These are phyloP conservation scores for Xylaria intraflava DNA, from an alignment of 495 filamentous ascomycete species.

Conservation along the genomic window DNA sequence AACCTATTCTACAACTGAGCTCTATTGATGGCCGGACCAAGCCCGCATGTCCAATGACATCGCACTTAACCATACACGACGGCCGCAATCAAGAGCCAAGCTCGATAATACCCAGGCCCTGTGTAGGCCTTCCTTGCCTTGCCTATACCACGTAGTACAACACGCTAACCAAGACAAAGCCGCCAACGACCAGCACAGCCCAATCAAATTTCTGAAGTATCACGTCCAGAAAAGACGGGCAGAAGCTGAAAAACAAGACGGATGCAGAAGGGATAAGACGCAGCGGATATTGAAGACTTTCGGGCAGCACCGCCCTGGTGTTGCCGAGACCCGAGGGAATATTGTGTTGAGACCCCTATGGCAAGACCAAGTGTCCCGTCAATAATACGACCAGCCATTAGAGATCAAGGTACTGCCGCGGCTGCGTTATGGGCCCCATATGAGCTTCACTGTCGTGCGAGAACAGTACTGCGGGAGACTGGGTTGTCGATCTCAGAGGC, in stretches of 20 bases:
- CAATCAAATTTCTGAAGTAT: constrained; percentile 37
- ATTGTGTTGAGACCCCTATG: constrained; percentile 48
- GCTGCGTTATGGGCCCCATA: constrained; percentile 55
- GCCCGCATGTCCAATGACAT: background rate
- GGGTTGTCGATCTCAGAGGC: constrained; percentile 25
- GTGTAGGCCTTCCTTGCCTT: constrained; percentile 29
- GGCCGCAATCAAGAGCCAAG: background rate
- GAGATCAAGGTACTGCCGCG: constrained; percentile 47
- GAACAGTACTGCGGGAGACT: background rate
- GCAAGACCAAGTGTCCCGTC: constrained; percentile 48
- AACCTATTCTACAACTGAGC: background rate
- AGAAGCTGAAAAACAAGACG: constrained; percentile 44
- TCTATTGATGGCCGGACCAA: background rate
- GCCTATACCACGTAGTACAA: constrained; percentile 33
- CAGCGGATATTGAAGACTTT: constrained; percentile 39
- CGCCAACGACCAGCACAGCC: constrained; percentile 32
- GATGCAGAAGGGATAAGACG: constrained; percentile 32
- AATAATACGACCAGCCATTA: constrained; percentile 43
- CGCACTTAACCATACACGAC: background rate
- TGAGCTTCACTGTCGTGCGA: constrained; percentile 34
- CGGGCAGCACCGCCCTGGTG: constrained; percentile 32
- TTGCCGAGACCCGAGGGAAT: constrained; percentile 48
- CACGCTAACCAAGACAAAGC: constrained; percentile 26
- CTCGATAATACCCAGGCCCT: constrained; percentile 33
- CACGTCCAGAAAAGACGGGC: constrained; percentile 29